phyloP scores from a whole-genome alignment of 352 stramenopile genomes.

The Pythium scleroteichum region DNA sequence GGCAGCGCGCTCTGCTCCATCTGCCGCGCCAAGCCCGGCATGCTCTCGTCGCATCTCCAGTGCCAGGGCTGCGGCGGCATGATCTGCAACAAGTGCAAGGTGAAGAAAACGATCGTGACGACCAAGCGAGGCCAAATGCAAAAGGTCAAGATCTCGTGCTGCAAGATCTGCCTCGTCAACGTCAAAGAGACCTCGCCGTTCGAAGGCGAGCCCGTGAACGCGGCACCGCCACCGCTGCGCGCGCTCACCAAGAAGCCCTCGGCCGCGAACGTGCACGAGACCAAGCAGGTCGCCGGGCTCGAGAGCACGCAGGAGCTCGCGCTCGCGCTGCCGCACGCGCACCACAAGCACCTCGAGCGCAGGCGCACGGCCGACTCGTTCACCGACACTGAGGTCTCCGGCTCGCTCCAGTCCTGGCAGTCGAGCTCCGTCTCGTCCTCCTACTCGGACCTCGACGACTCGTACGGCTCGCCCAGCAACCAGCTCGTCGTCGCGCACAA shows the following conservation, averaged over 20 bases:
- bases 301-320: constrained; percentile 18
- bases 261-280: not conserved
- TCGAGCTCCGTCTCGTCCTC: constrained; percentile 56
- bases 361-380: constrained; percentile 37
- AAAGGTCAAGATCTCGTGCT: constrained; percentile 69
- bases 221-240: constrained; percentile 27
- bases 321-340: constrained; percentile 19
- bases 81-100: constrained; percentile 74
- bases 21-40: constrained; percentile 50
- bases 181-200: constrained; percentile 72
- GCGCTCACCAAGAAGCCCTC: constrained; percentile 31
- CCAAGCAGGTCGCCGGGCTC: constrained; percentile 3
- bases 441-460: constrained; percentile 58
- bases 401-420: constrained; percentile 55
- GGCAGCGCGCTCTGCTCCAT: constrained; percentile 52
- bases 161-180: constrained; percentile 72
- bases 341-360: constrained; percentile 26
- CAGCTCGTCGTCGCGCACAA: constrained; percentile 34
- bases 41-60: constrained; percentile 55
- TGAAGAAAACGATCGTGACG: constrained; percentile 60
- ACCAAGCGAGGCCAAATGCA: constrained; percentile 29
- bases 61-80: constrained; percentile 70
- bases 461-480: constrained; percentile 22
- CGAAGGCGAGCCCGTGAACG: constrained; percentile 43
- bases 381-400: constrained; percentile 60